Conservation (phyloP, 1,284 basidiomycete genomes). For the Albatrellus sp. region DNA sequence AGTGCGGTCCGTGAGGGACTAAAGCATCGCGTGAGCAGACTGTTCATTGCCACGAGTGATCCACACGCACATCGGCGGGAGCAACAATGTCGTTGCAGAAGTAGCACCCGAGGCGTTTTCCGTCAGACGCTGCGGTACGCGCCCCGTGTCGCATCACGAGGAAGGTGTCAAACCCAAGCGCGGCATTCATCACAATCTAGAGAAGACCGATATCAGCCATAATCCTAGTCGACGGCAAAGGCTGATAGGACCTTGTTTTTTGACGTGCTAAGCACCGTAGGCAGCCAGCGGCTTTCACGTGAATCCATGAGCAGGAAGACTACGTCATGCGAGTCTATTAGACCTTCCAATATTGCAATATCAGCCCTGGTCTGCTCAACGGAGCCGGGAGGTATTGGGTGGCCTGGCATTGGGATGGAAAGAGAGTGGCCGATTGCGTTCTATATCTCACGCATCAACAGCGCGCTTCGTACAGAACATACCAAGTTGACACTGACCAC, state of each 20-base stretch:
- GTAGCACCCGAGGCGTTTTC: constrained; percentile 73
- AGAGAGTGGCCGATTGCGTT: constrained; percentile 68
- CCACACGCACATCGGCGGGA: constrained; percentile 70
- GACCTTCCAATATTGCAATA: constrained; percentile 59
- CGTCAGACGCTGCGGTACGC: constrained; percentile 27
- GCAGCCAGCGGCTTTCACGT: constrained; percentile 90
- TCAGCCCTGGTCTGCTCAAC: constrained; percentile 52
- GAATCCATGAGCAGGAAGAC: constrained; percentile 98
- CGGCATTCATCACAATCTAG: constrained; percentile 88
- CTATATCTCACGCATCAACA: constrained; percentile 25
- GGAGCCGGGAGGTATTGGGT: constrained; percentile 63
- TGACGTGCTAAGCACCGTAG: constrained; percentile 76
- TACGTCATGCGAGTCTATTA: constrained; percentile 80
- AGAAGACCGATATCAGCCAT: neutral
- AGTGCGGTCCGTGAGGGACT: constrained; percentile 90
- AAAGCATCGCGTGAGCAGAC: constrained; percentile 3
- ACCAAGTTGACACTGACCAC: constrained; percentile 45
- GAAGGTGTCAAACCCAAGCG: constrained; percentile 92
- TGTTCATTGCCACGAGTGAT: neutral
- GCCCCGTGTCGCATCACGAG: constrained; percentile 95
- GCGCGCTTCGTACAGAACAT: neutral
- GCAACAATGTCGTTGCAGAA: constrained; percentile 99
- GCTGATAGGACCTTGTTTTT: constrained; percentile 60
- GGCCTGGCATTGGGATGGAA: constrained; percentile 94
- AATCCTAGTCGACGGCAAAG: neutral